Evolutionary conservation across 2,329 filamentous ascomycete genomes (phyloP).

Genomic region (Alternaria arborescens): DNA sequence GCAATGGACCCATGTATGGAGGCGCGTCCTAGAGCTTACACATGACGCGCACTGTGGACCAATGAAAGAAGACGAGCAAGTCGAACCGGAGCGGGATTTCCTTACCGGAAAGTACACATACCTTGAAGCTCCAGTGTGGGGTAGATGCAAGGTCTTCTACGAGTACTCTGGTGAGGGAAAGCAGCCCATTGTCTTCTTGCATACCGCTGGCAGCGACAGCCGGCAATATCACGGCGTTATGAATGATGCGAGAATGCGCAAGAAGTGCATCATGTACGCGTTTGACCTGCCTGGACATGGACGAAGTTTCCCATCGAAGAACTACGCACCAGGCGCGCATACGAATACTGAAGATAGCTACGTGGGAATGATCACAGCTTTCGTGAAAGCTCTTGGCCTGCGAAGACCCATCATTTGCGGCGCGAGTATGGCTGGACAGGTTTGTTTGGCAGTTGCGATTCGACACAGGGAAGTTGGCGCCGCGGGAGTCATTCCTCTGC

Average conservation of each 20-base stretch:
- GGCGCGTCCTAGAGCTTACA: conserved; percentile 58
- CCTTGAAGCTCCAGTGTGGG: conserved; percentile 58
- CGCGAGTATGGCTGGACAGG: conserved; percentile 61
- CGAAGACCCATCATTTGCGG: conserved; percentile 60
- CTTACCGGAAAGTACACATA: conserved; percentile 60
- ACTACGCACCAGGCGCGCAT: conserved; percentile 55
- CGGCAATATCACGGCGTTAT: conserved; percentile 63
- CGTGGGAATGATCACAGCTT: conserved; percentile 56
- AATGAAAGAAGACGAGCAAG: conserved; percentile 52
- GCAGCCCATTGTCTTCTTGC: conserved; percentile 57
- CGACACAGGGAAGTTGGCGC: conserved; percentile 58
- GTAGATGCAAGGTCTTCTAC: conserved; percentile 60
- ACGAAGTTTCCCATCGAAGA: conserved; percentile 56
- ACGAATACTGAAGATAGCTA: conserved; percentile 60
- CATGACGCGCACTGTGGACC: conserved; percentile 59
- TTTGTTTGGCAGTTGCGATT: conserved; percentile 58
- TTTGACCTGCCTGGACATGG: conserved; percentile 62
- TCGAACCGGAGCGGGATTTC: conserved; percentile 51
- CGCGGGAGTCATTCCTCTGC: conserved; percentile 57
- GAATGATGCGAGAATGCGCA: conserved; percentile 58
- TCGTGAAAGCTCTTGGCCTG: conserved; percentile 56
- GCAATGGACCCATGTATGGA: conserved; percentile 58
- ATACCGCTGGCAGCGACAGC: conserved; percentile 58
- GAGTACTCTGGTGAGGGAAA: conserved; percentile 58
- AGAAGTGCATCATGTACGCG: conserved; percentile 60